Evolutionary conservation across 2,329 filamentous ascomycete genomes (phyloP).

Genomic region (Apiospora pterosperma): DNA sequence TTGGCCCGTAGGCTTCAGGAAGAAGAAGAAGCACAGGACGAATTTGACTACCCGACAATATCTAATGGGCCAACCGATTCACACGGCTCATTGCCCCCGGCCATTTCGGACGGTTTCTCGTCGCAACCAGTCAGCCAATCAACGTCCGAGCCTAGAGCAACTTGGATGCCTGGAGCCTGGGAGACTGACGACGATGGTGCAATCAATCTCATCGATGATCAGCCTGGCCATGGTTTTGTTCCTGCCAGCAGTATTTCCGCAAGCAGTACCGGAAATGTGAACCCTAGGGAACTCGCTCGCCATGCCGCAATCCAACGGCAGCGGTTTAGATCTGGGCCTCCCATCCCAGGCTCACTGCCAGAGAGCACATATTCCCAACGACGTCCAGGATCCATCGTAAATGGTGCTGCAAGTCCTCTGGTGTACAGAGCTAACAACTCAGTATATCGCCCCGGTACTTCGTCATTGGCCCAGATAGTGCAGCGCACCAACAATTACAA

Average conservation of each 20-base stretch:
- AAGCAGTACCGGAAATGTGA: not conserved
- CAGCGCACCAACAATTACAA: constrained; percentile 35
- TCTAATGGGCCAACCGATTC: not conserved
- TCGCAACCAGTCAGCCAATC: not conserved
- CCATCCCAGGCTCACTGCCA: not conserved
- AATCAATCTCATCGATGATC: not conserved
- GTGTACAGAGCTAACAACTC: constrained; percentile 11
- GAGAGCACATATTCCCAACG: not conserved
- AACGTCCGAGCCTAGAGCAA: not conserved
- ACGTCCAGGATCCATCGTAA: constrained; percentile 3
- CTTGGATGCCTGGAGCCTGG: constrained; percentile 3
- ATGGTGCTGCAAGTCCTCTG: constrained; percentile 6
- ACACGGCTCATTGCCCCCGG: not conserved
- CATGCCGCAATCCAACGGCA: not conserved
- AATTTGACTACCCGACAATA: not conserved
- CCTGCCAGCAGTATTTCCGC: not conserved
- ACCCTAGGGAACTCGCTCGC: not conserved
- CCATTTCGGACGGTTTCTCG: not conserved
- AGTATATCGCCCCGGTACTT: constrained; percentile 8
- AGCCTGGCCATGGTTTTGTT: not conserved
- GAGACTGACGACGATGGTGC: not conserved
- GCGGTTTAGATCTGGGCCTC: not conserved
- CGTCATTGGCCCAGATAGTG: constrained; percentile 31
- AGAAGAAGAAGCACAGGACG: not conserved
- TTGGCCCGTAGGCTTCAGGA: constrained; percentile 11